A percentile compares a stretch with the other conserved stretches of the same genome.
These are phyloP conservation scores for Chrysanthemum lavandulifolium DNA, from an alignment of 129 eudicot genomes.

Conservation along the genomic window DNA sequence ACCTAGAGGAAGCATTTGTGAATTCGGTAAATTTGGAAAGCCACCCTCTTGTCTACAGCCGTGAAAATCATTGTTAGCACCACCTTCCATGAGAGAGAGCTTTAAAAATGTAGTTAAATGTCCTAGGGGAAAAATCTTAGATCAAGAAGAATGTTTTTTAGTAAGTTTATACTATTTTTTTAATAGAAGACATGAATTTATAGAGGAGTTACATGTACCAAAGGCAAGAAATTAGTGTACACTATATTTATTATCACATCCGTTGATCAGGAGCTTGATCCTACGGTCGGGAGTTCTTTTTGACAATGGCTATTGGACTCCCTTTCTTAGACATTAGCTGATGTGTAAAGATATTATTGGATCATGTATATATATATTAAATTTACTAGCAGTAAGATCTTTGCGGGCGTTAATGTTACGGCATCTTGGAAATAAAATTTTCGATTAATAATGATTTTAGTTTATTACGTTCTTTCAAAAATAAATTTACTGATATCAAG, in stretches of 20 bases:
- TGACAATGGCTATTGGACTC: slow-evolving; percentile 34
- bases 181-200: too few species aligned
- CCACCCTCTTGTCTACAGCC: neutral
- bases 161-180: neutral
- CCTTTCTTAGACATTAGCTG: slow-evolving; percentile 14
- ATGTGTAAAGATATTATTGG: slow-evolving; percentile 20
- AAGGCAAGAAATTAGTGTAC: slow-evolving; percentile 8
- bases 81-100: slow-evolving; percentile 34
- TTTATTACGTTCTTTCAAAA: too few species aligned
- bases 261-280: slow-evolving; percentile 39
- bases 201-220: slow-evolving; percentile 12
- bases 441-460: too few species aligned
- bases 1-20: slow-evolving; percentile 8
- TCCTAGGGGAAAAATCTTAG: slow-evolving; percentile 13
- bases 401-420: too few species aligned
- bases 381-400: too few species aligned
- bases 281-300: slow-evolving; percentile 19
- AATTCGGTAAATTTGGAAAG: slow-evolving; percentile 20
- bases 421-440: too few species aligned
- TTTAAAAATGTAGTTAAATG: neutral
- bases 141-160: neutral
- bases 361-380: neutral
- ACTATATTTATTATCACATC: neutral
- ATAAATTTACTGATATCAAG: too few species aligned
- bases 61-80: slow-evolving; percentile 10